phyloP scores from a whole-genome alignment of 768 basidiomycete species.

The Scleroderma bovista region DNA sequence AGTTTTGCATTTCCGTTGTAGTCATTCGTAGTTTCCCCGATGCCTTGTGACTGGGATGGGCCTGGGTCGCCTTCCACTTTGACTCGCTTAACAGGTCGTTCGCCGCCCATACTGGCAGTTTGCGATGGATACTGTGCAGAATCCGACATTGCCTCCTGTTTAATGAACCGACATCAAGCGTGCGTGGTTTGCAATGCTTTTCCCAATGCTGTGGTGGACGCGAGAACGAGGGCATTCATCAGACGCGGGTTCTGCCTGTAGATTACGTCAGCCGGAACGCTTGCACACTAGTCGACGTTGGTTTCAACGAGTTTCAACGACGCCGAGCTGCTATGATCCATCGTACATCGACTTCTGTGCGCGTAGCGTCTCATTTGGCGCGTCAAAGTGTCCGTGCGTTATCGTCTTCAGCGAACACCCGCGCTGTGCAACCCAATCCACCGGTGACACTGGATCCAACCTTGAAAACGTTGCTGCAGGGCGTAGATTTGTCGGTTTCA shows the following conservation, averaged over 20 bases:
- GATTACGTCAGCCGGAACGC: too few relatives aligned
- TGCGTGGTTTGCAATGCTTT: too few relatives aligned
- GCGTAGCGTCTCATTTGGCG: slow-evolving; percentile 16
- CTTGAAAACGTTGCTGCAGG: slow-evolving; percentile 54
- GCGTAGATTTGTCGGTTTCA: slow-evolving; percentile 60
- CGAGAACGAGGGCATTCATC: too few relatives aligned
- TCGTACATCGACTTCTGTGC: slow-evolving; percentile 19
- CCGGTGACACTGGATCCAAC: slow-evolving; percentile 63
- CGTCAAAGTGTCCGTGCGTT: slow-evolving; percentile 21
- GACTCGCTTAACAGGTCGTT: slow-evolving; percentile 26
- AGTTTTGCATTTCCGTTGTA: slow-evolving; percentile 26
- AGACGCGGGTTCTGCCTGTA: too few relatives aligned
- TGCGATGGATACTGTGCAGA: slow-evolving; percentile 6
- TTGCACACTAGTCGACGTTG: too few relatives aligned
- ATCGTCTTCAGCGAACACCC: slow-evolving; percentile 27
- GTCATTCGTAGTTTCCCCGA: slow-evolving; percentile 12
- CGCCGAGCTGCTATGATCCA: slow-evolving; percentile 14
- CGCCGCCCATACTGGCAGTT: slow-evolving; percentile 8
- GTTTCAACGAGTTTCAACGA: not conserved
- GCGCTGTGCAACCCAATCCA: slow-evolving; percentile 47
- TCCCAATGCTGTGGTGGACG: too few relatives aligned
- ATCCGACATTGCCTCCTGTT: slow-evolving; percentile 11
- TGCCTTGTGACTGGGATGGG: slow-evolving; percentile 23
- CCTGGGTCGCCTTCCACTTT: slow-evolving; percentile 16
- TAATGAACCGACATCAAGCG: not conserved